Evolutionary conservation across 805 yeast genomes (phyloP).

Genomic region (Candida alai): DNA sequence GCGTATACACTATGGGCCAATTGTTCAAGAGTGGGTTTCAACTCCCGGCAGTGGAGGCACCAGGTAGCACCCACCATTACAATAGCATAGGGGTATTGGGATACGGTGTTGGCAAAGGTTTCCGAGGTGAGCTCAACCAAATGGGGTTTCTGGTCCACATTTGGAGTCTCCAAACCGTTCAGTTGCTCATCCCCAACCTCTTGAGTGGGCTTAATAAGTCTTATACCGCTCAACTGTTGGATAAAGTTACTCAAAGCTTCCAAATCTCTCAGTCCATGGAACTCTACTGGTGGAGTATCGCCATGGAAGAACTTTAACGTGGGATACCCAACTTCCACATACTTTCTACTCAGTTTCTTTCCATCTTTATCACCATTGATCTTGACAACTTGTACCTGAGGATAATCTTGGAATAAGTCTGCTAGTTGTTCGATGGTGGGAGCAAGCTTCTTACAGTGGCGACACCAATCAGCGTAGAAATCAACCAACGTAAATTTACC

Average conservation of each 20-base stretch:
- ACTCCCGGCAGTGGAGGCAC: conserved; percentile 55
- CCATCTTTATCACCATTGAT: conserved; percentile 58
- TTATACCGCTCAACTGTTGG: conserved; percentile 32
- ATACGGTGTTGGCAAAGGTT: conserved; percentile 41
- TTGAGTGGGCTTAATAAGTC: conserved; percentile 10
- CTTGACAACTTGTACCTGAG: conserved; percentile 46
- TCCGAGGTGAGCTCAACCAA: conserved; percentile 32
- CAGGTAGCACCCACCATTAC: conserved; percentile 58
- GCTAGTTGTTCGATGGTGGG: conserved; percentile 45
- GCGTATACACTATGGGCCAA: conserved; percentile 46
- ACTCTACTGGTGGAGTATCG: conserved; percentile 45
- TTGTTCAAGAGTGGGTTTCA: conserved; percentile 48
- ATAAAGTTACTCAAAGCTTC: conserved; percentile 51
- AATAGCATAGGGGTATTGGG: conserved; percentile 28
- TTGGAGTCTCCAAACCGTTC: conserved; percentile 6
- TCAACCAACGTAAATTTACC: conserved; percentile 44
- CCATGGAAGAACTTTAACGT: conserved; percentile 57
- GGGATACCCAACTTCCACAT: conserved; percentile 62
- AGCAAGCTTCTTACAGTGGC: conserved; percentile 57
- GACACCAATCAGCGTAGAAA: conserved; percentile 69
- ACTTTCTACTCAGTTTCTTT: conserved; percentile 45
- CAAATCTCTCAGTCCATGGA: conserved; percentile 50
- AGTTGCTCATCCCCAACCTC: conserved; percentile 1
- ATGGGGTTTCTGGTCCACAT: conserved; percentile 11
- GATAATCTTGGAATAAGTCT: conserved; percentile 22